Evolutionary conservation across 257 asterid genomes (phyloP).

Genomic region (Jasminum sambac): DNA sequence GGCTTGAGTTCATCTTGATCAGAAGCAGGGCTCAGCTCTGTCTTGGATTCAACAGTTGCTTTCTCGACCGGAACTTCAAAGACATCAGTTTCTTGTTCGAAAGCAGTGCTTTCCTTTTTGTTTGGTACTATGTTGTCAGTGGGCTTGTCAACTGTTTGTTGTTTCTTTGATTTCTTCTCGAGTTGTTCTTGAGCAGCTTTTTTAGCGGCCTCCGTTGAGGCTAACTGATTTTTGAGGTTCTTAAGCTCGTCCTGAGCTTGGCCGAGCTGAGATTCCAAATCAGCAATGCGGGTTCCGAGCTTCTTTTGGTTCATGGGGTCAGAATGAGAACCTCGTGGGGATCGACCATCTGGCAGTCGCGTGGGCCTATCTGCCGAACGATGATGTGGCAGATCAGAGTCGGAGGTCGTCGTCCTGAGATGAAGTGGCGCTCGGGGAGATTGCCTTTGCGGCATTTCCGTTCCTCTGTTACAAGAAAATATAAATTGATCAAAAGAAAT

Average conservation of each 20-base stretch:
- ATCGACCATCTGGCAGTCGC: constrained; percentile 47
- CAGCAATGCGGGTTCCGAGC: constrained; percentile 79
- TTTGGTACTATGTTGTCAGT: constrained; percentile 27
- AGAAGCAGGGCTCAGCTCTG: constrained; percentile 22
- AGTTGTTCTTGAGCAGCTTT: constrained; percentile 64
- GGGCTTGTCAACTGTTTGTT: constrained; percentile 28
- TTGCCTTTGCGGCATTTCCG: constrained; percentile 71
- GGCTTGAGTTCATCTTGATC: constrained; percentile 40
- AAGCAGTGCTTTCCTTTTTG: constrained; percentile 20
- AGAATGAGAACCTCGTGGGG: constrained; percentile 59
- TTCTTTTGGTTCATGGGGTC: constrained; percentile 65
- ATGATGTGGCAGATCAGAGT: constrained; percentile 58
- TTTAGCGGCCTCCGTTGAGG: constrained; percentile 66
- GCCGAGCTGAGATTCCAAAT: constrained; percentile 88
- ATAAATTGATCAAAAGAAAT: constrained; percentile 12
- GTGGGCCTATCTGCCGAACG: constrained; percentile 67
- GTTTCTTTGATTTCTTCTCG: constrained; percentile 59
- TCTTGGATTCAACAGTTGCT: constrained; percentile 33
- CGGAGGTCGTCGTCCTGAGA: constrained; percentile 66
- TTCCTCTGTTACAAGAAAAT: constrained; percentile 32
- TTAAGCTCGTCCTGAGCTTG: constrained; percentile 85
- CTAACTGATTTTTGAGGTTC: constrained; percentile 63
- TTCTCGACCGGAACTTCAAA: constrained; percentile 68
- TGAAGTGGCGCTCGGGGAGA: constrained; percentile 57
- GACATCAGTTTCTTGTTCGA: constrained; percentile 62